Evolutionary conservation across 2,329 filamentous ascomycete genomes (phyloP).

Genomic region (Sporothrix luriei): DNA sequence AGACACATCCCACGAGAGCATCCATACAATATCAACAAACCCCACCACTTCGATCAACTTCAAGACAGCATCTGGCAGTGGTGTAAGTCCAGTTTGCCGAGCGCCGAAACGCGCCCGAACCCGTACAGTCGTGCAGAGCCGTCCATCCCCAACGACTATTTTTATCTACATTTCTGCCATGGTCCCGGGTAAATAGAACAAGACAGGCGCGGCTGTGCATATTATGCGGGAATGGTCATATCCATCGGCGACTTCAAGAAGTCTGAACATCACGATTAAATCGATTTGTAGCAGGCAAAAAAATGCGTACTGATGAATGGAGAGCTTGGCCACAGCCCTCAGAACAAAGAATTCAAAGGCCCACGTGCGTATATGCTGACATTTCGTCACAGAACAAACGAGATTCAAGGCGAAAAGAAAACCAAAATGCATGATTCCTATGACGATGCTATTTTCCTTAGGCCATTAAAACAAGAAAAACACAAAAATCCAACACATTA

Average conservation of each 20-base stretch:
- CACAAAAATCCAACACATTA: not conserved
- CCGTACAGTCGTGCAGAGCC: not conserved
- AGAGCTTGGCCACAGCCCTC: not conserved
- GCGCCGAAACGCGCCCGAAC: not conserved
- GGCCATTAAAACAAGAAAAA: not conserved
- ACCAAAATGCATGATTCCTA: not conserved
- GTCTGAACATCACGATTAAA: not conserved
- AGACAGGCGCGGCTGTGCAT: constrained; percentile 13
- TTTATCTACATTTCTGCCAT: not conserved
- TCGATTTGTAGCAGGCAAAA: not conserved
- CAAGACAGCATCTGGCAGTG: too few relatives aligned
- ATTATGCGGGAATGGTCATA: not conserved
- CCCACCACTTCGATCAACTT: not conserved
- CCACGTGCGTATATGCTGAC: not conserved
- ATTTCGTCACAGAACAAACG: not conserved
- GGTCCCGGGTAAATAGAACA: not conserved
- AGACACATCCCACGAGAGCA: too few relatives aligned
- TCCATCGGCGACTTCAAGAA: not conserved
- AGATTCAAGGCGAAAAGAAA: too few relatives aligned
- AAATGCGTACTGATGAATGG: not conserved
- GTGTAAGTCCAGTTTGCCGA: not conserved
- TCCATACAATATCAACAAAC: not conserved
- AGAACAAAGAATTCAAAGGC: not conserved
- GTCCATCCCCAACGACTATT: not conserved
- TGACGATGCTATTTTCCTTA: not conserved